Conservation (phyloP, 2,329 filamentous ascomycete species). For the Arachnopeziza araneosa region DNA sequence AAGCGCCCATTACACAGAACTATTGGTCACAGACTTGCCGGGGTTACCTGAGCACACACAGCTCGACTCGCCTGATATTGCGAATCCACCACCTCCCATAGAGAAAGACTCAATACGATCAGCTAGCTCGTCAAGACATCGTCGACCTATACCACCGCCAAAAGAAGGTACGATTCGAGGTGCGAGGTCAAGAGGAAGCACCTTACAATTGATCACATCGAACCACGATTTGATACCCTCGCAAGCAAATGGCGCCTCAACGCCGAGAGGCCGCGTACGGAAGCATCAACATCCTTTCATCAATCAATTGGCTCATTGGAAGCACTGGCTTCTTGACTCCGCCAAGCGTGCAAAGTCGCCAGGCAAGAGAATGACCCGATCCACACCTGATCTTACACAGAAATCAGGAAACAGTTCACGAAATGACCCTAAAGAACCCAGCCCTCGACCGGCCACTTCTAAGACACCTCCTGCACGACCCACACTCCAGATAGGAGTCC, state of each 20-base stretch:
- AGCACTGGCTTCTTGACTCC: slow-evolving; percentile 68
- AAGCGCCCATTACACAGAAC: slow-evolving; percentile 58
- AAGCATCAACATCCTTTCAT: slow-evolving; percentile 59
- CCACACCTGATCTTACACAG: slow-evolving; percentile 53
- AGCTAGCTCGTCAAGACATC: slow-evolving; percentile 69
- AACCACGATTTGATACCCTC: slow-evolving; percentile 56
- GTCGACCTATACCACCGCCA: slow-evolving; percentile 73
- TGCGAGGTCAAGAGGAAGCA: slow-evolving; percentile 73
- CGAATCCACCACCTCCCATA: slow-evolving; percentile 60
- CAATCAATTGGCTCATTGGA: slow-evolving; percentile 60
- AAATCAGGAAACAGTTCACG: slow-evolving; percentile 38
- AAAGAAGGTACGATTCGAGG: slow-evolving; percentile 70
- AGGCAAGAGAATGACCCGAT: slow-evolving; percentile 34
- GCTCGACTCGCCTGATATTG: slow-evolving; percentile 28
- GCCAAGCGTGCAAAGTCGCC: slow-evolving; percentile 58
- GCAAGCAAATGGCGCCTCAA: slow-evolving; percentile 33
- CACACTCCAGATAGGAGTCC: slow-evolving; percentile 30
- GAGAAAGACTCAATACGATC: slow-evolving; percentile 76
- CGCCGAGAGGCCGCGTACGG: slow-evolving; percentile 36
- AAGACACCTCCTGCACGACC: slow-evolving; percentile 34
- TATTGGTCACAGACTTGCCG: slow-evolving; percentile 68
- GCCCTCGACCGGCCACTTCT: slow-evolving; percentile 54
- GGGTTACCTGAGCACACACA: slow-evolving; percentile 59
- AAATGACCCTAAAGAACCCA: slow-evolving; percentile 46
- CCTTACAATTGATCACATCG: slow-evolving; percentile 72